Conservation (phyloP, 441 rosid species). For the Erodium trifolium region DNA sequence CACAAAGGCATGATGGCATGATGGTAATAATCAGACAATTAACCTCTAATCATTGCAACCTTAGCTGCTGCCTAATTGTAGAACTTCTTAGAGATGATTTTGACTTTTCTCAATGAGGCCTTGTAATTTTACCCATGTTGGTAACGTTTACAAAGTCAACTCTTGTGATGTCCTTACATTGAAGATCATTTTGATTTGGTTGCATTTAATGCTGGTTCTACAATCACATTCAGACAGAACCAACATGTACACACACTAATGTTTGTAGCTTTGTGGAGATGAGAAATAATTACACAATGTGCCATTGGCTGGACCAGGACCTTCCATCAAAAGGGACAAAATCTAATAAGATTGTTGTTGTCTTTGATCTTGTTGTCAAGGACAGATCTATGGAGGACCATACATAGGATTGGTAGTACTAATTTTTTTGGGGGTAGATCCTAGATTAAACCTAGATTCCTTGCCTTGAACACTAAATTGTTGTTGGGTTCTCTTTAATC, state of each 20-base stretch:
- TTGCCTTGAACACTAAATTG: background rate
- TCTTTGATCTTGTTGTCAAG: slow-evolving; percentile 2
- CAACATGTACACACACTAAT: background rate
- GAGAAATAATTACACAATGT: background rate
- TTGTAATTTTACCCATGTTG: background rate
- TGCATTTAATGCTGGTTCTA: background rate
- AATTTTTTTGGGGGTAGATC: background rate
- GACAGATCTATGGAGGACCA: background rate
- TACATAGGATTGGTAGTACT: background rate
- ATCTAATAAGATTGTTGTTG: background rate
- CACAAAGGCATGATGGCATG: background rate
- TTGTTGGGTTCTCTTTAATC: background rate
- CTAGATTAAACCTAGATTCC: background rate
- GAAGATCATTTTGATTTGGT: background rate
- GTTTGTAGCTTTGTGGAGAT: too few species aligned
- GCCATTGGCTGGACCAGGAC: background rate
- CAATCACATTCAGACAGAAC: background rate
- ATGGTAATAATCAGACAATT: background rate
- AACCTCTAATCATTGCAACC: background rate
- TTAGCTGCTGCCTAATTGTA: background rate
- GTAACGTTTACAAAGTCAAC: background rate
- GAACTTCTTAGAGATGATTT: background rate
- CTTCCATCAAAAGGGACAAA: background rate
- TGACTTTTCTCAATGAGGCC: background rate
- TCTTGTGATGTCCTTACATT: background rate